A percentile compares a stretch with the other conserved stretches of the same genome.
Evolutionary conservation across 2,329 filamentous ascomycete genomes (phyloP).

Genomic region (Aspergillus amoenus): DNA sequence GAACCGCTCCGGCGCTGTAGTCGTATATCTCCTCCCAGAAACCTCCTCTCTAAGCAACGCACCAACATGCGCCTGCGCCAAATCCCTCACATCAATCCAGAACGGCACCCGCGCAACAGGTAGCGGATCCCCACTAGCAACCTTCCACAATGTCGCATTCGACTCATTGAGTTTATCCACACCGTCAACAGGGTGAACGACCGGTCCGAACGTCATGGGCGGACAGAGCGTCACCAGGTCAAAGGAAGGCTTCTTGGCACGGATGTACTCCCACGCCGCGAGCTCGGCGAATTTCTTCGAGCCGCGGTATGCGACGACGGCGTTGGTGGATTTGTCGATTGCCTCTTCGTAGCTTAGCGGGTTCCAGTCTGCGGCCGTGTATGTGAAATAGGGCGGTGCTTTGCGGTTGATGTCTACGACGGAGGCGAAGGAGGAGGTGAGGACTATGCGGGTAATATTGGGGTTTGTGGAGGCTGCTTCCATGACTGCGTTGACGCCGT

Average conservation of each 20-base stretch:
- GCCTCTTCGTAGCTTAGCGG: slow-evolving; percentile 32
- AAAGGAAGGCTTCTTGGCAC: slow-evolving; percentile 37
- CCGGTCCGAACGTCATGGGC: slow-evolving; percentile 47
- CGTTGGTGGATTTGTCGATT: slow-evolving; percentile 15
- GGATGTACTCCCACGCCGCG: slow-evolving; percentile 32
- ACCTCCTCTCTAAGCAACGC: slow-evolving; percentile 38
- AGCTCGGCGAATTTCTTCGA: slow-evolving; percentile 35
- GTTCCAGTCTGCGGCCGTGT: slow-evolving; percentile 32
- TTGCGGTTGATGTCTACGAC: slow-evolving; percentile 23
- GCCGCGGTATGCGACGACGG: slow-evolving; percentile 31
- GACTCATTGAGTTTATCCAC: slow-evolving; percentile 44
- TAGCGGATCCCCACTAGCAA: slow-evolving; percentile 35
- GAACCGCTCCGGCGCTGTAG: slow-evolving; percentile 45
- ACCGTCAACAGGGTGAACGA: slow-evolving; percentile 38
- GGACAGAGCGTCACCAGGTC: slow-evolving; percentile 48
- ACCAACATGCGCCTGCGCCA: slow-evolving; percentile 45
- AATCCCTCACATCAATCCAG: slow-evolving; percentile 50
- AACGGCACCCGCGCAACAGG: slow-evolving; percentile 30
- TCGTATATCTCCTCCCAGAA: slow-evolving; percentile 35
- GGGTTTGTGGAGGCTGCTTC: slow-evolving; percentile 25
- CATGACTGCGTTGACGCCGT: slow-evolving; percentile 46
- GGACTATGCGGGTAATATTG: slow-evolving; percentile 24
- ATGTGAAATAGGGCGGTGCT: slow-evolving; percentile 21
- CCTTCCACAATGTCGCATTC: slow-evolving; percentile 44
- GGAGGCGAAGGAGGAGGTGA: slow-evolving; percentile 33